Base-by-base conservation (phyloP, 2,329 filamentous ascomycete genomes). In the Cladosporium sp. region DNA sequence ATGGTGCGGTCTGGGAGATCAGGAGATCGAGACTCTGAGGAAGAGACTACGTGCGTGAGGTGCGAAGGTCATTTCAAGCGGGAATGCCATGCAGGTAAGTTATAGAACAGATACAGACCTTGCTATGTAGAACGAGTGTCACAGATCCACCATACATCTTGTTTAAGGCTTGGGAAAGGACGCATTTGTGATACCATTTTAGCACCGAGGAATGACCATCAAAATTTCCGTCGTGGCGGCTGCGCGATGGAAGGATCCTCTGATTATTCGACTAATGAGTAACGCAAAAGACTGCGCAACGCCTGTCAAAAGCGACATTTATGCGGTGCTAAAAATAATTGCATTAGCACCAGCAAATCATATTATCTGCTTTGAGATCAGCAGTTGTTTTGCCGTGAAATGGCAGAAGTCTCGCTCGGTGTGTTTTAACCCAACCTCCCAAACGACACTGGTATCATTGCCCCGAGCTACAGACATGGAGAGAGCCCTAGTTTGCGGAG, bases 1-100 rank as follows among this genome's bases (percentile, higher is more conserved):
- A 16, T 77, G 84, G 35, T 88, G 88, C 72, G 83, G 87, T 14
- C 73, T 92, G 40, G 82, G 80, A 1, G 80, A 82, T 37, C 82
- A 80, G 6, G 84, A 86, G 67, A 80, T 92, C 64, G 80, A 80
- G 67, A 79, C 73, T 66, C 76, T 90, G 58, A 81, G 79, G 61
- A 78, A 74, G 59, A 87, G 85, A 72, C 71, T 88, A 29, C 53
- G 61, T 37, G 35, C 49, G 55, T 57, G n/a, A 62, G 66, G 18
- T 11, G 16, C 52, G 18, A 29, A 12, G 16, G 52, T 31, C 16
- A 31, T 14, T 3, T 31, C 16, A 5, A 29, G 18, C 16, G 31
- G 10, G 5, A 33, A 31, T 23, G 18, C 3, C 7, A 55, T 11
- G 29, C 26, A 11, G 28, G 28, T 55, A n/a, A 55, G 26, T 55